Evolutionary conservation across 805 yeast genomes (phyloP).

Genomic region (Candida taoyuanica): DNA sequence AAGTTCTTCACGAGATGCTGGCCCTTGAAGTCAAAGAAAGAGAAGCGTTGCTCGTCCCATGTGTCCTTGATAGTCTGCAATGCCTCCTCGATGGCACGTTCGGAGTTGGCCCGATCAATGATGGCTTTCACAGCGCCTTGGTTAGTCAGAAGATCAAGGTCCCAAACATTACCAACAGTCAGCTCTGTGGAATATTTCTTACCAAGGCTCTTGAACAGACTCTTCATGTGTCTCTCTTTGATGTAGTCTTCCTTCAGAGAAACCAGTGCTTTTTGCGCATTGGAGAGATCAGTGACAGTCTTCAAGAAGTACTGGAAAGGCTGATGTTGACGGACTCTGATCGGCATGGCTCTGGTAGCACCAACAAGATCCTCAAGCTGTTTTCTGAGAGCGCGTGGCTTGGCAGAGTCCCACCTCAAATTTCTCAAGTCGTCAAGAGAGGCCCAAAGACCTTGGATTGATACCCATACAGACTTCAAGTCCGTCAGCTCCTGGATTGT

Average conservation of each 20-base stretch:
- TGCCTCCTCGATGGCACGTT: slow-evolving; percentile 57
- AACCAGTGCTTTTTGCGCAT: slow-evolving; percentile 30
- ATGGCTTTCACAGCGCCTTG: slow-evolving; percentile 43
- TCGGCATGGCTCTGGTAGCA: slow-evolving; percentile 48
- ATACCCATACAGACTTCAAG: slow-evolving; percentile 58
- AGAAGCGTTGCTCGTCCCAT: slow-evolving; percentile 56
- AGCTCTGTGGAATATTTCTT: slow-evolving; percentile 4
- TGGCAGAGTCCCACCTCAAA: slow-evolving; percentile 45
- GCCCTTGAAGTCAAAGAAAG: slow-evolving; percentile 46
- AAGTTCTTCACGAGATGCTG: slow-evolving; percentile 63
- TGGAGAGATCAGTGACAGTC: slow-evolving; percentile 32
- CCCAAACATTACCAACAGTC: slow-evolving; percentile 48
- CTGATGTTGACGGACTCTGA: slow-evolving; percentile 56
- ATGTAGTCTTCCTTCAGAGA: slow-evolving; percentile 52
- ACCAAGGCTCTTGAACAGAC: slow-evolving; percentile 35
- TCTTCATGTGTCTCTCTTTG: slow-evolving; percentile 63
- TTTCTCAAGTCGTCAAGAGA: slow-evolving; percentile 39
- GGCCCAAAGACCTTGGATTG: slow-evolving; percentile 48
- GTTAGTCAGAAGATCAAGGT: slow-evolving; percentile 44
- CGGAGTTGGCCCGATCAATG: slow-evolving; percentile 66
- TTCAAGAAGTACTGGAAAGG: slow-evolving; percentile 60
- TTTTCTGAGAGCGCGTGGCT: slow-evolving; percentile 40
- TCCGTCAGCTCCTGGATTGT: slow-evolving; percentile 49
- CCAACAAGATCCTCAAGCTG: slow-evolving; percentile 47
- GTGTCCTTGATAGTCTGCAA: slow-evolving; percentile 42